Evolutionary conservation across 2,329 filamentous ascomycete species (phyloP).

Genomic region (Botrytis fragariae): DNA sequence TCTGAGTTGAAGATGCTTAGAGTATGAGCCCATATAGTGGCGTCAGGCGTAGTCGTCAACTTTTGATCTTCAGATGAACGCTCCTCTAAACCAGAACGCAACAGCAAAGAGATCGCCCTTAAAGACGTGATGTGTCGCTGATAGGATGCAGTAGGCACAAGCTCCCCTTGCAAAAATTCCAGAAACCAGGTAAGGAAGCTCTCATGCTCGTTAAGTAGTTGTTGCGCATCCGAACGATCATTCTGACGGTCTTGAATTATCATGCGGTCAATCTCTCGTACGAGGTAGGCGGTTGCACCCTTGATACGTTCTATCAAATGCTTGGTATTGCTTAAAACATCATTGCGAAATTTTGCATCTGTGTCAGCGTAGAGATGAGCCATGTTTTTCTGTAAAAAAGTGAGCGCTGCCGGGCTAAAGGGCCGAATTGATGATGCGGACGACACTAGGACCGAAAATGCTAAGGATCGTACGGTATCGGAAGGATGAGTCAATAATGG

Average conservation of each 20-base stretch:
- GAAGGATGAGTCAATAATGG: constrained; percentile 55
- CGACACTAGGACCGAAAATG: constrained; percentile 74
- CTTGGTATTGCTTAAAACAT: constrained; percentile 71
- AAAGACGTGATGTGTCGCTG: constrained; percentile 83
- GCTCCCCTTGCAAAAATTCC: constrained; percentile 67
- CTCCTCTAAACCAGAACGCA: constrained; percentile 42
- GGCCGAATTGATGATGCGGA: constrained; percentile 73
- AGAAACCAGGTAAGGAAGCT: constrained; percentile 74
- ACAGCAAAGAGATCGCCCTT: constrained; percentile 64
- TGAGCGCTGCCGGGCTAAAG: constrained; percentile 61
- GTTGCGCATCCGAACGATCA: constrained; percentile 17
- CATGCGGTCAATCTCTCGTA: constrained; percentile 39
- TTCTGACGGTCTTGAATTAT: constrained; percentile 7
- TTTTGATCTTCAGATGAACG: neutral
- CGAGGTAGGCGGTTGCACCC: constrained; percentile 59
- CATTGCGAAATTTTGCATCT: constrained; percentile 81
- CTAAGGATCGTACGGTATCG: constrained; percentile 70
- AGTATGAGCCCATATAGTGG: constrained; percentile 33
- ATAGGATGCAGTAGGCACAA: constrained; percentile 81
- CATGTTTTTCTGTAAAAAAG: constrained; percentile 63
- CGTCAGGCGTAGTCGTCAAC: constrained; percentile 13
- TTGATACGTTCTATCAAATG: constrained; percentile 75
- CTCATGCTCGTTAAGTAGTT: constrained; percentile 47
- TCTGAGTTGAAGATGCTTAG: constrained; percentile 43
- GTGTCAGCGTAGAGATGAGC: constrained; percentile 75